Evolutionary conservation across 441 rosid species (phyloP), one percentile per base, ranked within the genome.

Genomic region (Dalechampia spathulata): DNA sequence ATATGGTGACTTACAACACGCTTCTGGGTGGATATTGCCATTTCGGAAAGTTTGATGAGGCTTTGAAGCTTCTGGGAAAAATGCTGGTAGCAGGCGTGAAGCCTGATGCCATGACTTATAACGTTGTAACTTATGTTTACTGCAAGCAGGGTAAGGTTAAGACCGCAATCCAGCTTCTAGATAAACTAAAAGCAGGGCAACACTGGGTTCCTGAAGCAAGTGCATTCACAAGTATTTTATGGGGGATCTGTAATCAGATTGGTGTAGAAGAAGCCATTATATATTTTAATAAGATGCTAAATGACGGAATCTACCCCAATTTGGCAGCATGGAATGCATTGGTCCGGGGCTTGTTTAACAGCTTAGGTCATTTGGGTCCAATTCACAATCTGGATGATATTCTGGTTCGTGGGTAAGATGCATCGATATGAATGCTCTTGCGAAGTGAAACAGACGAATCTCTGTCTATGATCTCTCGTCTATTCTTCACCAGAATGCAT

Each of bases 241-340:
- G 86, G 84, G 91, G 91, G 12, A 64, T 88, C 7, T 81, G 89
- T 69, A 68, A 75, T 25, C 74, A 52, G 60, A 43, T 58, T 62
- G 74, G 85, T 41, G 25, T 62, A 51, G 89, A 84, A 19, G 91
- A 77, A 42, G 90, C 81, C 25, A 44, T 71, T 25, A 5, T 25
- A 47, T 61, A 73, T 68, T 69, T 83, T 49, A 72, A 73, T 51
- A 83, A 68, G 71, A 81, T 83, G 93, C 38, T 79, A 47, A 67
- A 55, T 21, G 68, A 67, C 60, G 76, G 84, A 45, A 61, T 82
- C 57, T 63, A 37, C 56, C 93, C 95, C 22, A 84, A 77, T 73
- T 34, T 63, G 28, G 85, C 78, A 61, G 77, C 86, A 28, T 91
- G 98, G 98, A 80, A 83, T 78, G 77, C 82, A 36, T 62, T 83